These are phyloP conservation scores for Dendrobium catenatum DNA, from an alignment of 106 monocot species.

Conservation along the genomic window DNA sequence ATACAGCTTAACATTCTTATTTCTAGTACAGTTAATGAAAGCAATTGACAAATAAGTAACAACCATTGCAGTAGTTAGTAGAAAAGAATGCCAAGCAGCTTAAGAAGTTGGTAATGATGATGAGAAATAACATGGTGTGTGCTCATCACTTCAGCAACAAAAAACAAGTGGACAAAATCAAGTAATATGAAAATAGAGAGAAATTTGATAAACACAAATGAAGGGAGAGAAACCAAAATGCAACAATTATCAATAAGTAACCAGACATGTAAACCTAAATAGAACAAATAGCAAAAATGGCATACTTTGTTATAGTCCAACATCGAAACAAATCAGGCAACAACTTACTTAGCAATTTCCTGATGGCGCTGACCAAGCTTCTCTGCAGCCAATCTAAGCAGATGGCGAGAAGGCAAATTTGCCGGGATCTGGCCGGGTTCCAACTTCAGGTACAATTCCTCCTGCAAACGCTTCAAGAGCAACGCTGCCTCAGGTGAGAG, in stretches of 20 bases:
- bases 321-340: neutral
- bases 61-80: neutral
- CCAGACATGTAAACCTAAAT: neutral
- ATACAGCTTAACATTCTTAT: neutral
- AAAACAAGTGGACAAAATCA: neutral
- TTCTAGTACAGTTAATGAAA: neutral
- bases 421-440: slow-evolving; percentile 14
- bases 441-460: slow-evolving; percentile 38
- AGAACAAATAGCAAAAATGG: neutral
- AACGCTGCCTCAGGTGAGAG: slow-evolving; percentile 27
- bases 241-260: neutral
- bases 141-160: neutral
- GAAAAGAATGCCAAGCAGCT: neutral
- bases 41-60: neutral
- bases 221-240: neutral
- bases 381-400: slow-evolving; percentile 37
- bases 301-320: neutral
- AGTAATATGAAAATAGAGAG: neutral
- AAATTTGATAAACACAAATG: neutral
- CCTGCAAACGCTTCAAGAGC: slow-evolving; percentile 34
- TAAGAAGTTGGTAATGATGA: neutral
- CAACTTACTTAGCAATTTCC: slow-evolving; percentile 62
- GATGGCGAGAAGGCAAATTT: slow-evolving; percentile 26
- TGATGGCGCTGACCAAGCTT: slow-evolving; percentile 54
- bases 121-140: neutral